phyloP scores from a whole-genome alignment of 2,329 filamentous ascomycete genomes.

The Cylindrodendrum hubeiense region DNA sequence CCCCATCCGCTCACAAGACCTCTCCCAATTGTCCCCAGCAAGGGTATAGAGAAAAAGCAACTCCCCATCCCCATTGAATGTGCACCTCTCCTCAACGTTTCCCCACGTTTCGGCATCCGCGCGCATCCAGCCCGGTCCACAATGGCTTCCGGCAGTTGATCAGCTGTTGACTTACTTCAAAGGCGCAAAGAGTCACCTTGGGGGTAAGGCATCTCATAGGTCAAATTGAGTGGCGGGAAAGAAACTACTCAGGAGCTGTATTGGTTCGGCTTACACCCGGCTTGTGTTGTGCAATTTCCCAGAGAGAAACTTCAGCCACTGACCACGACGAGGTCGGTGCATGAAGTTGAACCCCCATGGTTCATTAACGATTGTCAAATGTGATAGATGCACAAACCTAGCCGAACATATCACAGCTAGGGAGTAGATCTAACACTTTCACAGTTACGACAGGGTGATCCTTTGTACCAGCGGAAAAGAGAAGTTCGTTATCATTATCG shows the following conservation, averaged over 20 bases:
- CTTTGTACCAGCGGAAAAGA: constrained; percentile 19
- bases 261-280: background rate
- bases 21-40: background rate
- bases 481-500: constrained; percentile 43
- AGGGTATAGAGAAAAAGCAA: constrained; percentile 19
- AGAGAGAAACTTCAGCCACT: background rate
- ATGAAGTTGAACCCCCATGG: background rate
- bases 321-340: background rate
- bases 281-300: constrained; percentile 11
- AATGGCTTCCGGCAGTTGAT: constrained; percentile 18
- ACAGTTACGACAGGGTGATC: background rate
- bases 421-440: background rate
- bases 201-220: constrained; percentile 2
- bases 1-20: constrained; percentile 6
- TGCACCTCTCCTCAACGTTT: constrained; percentile 10
- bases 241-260: background rate
- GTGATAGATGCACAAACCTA: constrained; percentile 2
- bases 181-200: background rate
- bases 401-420: background rate
- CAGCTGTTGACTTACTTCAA: background rate
- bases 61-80: constrained; percentile 7
- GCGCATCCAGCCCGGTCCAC: constrained; percentile 15
- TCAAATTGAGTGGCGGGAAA: background rate
- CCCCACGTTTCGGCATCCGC: constrained; percentile 29
- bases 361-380: constrained; percentile 1